These are phyloP conservation scores for Linanthus parryae DNA, from an alignment of 148 eudicot genomes.

Conservation along the genomic window DNA sequence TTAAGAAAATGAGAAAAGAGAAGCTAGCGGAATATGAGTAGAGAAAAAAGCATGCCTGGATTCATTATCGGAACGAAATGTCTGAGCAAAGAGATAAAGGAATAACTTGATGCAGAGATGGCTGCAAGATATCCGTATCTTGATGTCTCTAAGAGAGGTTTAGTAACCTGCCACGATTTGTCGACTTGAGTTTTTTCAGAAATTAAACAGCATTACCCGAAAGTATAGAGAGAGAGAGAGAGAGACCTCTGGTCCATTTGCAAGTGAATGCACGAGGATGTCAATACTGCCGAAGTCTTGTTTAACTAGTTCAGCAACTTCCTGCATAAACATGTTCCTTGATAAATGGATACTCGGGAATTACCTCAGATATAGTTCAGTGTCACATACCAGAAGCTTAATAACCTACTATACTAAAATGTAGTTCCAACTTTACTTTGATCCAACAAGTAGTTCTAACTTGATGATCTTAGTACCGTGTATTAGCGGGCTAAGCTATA, in stretches of 20 bases:
- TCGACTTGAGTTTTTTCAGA: not conserved
- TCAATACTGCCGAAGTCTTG: slow-evolving; percentile 92
- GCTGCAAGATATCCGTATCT: slow-evolving; percentile 94
- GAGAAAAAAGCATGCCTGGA: slow-evolving; percentile 45
- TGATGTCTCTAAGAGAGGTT: slow-evolving; percentile 90
- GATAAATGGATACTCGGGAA: not conserved
- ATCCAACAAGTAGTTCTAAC: no score
- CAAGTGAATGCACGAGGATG: slow-evolving; percentile 97
- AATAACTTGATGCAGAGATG: slow-evolving; percentile 93
- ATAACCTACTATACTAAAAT: no score
- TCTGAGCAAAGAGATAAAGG: slow-evolving; percentile 77
- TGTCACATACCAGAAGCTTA: no score
- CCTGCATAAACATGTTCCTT: slow-evolving; percentile 34
- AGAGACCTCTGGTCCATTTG: slow-evolving; percentile 94
- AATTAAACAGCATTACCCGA: not conserved
- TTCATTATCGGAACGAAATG: slow-evolving; percentile 97
- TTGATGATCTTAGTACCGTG: no score
- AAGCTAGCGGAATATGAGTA: not conserved
- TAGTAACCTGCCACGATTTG: slow-evolving; percentile 51
- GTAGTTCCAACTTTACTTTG: no score
- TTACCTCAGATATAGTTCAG: no score
- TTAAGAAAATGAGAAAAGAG: not conserved
- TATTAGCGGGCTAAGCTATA: no score
- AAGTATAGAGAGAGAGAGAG: not conserved
- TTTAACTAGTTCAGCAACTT: slow-evolving; percentile 86